These are phyloP conservation scores for Melastoma malabathricum DNA, from an alignment of 345 rosid genomes.

Conservation along the genomic window DNA sequence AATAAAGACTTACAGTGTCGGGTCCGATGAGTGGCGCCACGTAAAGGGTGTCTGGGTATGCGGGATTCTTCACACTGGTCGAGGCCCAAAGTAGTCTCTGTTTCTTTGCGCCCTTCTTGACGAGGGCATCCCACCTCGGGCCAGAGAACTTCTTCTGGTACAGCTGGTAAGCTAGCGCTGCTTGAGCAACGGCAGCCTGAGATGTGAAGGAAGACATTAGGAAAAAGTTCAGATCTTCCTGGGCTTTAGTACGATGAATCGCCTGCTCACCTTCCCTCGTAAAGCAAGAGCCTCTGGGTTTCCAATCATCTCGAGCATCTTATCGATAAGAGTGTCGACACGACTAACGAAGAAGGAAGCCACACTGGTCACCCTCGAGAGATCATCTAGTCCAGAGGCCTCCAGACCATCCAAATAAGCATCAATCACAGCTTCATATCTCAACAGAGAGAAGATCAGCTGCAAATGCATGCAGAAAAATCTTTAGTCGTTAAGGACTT, in stretches of 20 bases:
- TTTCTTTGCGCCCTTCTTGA: conserved; percentile 95
- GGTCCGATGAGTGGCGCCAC: conserved; percentile 78
- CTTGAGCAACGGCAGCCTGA: conserved; percentile 98
- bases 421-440: conserved; percentile 96
- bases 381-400: conserved; percentile 82
- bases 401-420: conserved; percentile 99
- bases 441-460: conserved; percentile 83
- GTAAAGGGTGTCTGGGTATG: conserved; percentile 79
- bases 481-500: too few relatives aligned
- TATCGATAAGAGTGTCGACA: conserved; percentile 89
- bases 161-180: conserved; percentile 78
- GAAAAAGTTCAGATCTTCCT: not conserved
- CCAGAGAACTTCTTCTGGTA: conserved; percentile 98
- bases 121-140: conserved; percentile 92
- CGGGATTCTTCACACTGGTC: conserved; percentile 96
- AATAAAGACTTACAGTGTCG: conserved; percentile 1
- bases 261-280: conserved; percentile 70
- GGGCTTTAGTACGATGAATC: too few relatives aligned
- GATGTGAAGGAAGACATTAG: conserved; percentile 9
- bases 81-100: conserved; percentile 96
- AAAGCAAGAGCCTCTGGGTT: conserved; percentile 90
- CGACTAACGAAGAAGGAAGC: conserved; percentile 98
- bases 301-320: conserved; percentile 84
- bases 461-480: too few relatives aligned
- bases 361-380: conserved; percentile 90